phyloP scores from a whole-genome alignment of 2,329 filamentous ascomycete genomes.

The Colletotrichum gloeosporioides region DNA sequence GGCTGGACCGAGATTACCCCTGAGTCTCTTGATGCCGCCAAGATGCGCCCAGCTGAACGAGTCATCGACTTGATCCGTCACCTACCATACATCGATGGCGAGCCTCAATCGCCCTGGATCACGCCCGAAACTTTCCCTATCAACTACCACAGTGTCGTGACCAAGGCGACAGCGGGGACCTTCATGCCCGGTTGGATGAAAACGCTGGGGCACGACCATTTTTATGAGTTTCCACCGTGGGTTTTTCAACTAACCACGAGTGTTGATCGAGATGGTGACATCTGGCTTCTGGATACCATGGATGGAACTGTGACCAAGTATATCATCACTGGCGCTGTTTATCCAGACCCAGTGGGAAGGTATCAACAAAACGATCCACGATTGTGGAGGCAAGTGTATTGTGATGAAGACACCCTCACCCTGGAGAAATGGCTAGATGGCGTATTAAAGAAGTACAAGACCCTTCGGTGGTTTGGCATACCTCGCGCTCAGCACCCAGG shows the following conservation, averaged over 20 bases:
- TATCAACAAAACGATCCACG: background rate
- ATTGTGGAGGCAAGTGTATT: background rate
- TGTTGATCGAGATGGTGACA: background rate
- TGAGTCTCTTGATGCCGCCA: background rate
- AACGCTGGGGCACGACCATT: background rate
- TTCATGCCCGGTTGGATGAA: background rate
- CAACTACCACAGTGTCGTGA: background rate
- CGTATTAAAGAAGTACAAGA: background rate
- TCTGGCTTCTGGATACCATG: background rate
- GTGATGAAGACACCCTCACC: background rate
- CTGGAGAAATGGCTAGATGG: background rate
- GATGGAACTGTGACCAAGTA: constrained; percentile 6
- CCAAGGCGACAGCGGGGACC: background rate
- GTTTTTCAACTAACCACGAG: background rate
- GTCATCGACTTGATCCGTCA: background rate
- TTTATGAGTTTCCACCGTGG: background rate
- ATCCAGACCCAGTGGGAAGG: background rate
- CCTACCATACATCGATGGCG: background rate
- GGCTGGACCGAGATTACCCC: background rate
- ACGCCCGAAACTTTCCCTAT: background rate
- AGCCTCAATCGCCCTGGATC: background rate
- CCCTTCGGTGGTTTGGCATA: background rate
- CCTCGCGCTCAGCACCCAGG: background rate
- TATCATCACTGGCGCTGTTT: background rate
- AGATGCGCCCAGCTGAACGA: background rate